Evolutionary conservation across 2,329 filamentous ascomycete species (phyloP).

Genomic region (Fonsecaea multimorphosa): DNA sequence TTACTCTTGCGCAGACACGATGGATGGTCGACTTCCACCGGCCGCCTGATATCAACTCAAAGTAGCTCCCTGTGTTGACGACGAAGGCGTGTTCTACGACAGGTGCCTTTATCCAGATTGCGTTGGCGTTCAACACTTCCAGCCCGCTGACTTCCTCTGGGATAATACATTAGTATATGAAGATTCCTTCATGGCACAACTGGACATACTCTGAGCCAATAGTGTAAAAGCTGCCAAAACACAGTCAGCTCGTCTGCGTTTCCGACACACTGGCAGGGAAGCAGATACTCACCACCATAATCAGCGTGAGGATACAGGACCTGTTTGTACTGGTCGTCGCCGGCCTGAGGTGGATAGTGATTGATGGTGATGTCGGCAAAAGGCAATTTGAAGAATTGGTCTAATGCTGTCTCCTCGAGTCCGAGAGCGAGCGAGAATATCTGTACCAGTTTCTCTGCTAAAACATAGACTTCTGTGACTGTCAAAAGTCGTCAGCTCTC

Average conservation of each 20-base stretch:
- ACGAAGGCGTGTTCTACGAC: slow-evolving; percentile 22
- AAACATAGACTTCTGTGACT: slow-evolving; percentile 18
- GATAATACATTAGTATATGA: slow-evolving; percentile 1
- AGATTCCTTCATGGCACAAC: background rate
- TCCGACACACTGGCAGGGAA: background rate
- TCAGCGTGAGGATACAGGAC: slow-evolving; percentile 19
- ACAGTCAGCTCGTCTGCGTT: slow-evolving; percentile 1
- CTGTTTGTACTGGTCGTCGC: slow-evolving; percentile 11
- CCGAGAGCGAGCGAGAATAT: slow-evolving; percentile 22
- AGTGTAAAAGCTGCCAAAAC: slow-evolving; percentile 13
- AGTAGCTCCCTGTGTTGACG: slow-evolving; percentile 20
- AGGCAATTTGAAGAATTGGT: slow-evolving; percentile 15
- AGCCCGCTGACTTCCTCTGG: slow-evolving; percentile 8
- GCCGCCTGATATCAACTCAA: slow-evolving; percentile 18
- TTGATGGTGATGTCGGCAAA: slow-evolving; percentile 23
- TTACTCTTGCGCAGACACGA: slow-evolving; percentile 20
- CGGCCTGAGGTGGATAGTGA: slow-evolving; percentile 17
- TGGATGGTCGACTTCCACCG: slow-evolving; percentile 18
- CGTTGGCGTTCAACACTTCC: slow-evolving; percentile 19
- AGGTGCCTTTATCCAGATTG: slow-evolving; percentile 18
- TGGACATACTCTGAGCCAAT: slow-evolving; percentile 11
- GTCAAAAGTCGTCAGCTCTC: background rate
- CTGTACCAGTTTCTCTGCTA: slow-evolving; percentile 15
- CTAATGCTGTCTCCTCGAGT: slow-evolving; percentile 19
- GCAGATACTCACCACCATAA: slow-evolving; percentile 17